Conservation (phyloP, 179 eudicot species). For the Gypsophila paniculata region DNA sequence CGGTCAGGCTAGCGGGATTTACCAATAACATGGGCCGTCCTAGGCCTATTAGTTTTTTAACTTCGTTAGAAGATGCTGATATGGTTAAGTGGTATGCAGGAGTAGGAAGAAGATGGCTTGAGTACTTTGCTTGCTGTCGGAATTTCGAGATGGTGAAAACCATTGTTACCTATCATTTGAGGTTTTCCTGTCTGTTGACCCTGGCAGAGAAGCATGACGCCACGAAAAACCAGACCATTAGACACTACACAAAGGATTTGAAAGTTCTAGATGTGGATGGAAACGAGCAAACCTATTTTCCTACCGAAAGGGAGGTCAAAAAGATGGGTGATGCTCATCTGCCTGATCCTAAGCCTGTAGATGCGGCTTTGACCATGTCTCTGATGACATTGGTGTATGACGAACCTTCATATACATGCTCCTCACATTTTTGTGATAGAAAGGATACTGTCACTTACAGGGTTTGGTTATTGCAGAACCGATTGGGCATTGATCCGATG, state of each 20-base stretch:
- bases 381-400: constrained; percentile 67
- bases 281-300: constrained; percentile 55
- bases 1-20: constrained; percentile 68
- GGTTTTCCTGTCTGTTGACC: constrained; percentile 87
- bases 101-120: constrained; percentile 85
- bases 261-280: constrained; percentile 46
- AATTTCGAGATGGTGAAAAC: constrained; percentile 67
- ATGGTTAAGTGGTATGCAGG: constrained; percentile 92
- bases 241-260: constrained; percentile 81
- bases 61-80: constrained; percentile 70
- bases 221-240: constrained; percentile 67
- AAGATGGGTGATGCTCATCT: constrained; percentile 67
- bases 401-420: constrained; percentile 52
- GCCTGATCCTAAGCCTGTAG: constrained; percentile 78
- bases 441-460: constrained; percentile 61
- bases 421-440: constrained; percentile 72
- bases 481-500: constrained; percentile 33
- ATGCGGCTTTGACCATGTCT: constrained; percentile 54
- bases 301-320: constrained; percentile 71
- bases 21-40: constrained; percentile 97
- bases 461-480: constrained; percentile 53
- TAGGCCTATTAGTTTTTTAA: constrained; percentile 61
- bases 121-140: constrained; percentile 72
- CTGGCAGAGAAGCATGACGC: constrained; percentile 87
- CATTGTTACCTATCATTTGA: constrained; percentile 65